Evolutionary conservation across 2,329 filamentous ascomycete genomes (phyloP), one percentile per base, ranked within the genome.

Genomic region (Exophiala viscosa): DNA sequence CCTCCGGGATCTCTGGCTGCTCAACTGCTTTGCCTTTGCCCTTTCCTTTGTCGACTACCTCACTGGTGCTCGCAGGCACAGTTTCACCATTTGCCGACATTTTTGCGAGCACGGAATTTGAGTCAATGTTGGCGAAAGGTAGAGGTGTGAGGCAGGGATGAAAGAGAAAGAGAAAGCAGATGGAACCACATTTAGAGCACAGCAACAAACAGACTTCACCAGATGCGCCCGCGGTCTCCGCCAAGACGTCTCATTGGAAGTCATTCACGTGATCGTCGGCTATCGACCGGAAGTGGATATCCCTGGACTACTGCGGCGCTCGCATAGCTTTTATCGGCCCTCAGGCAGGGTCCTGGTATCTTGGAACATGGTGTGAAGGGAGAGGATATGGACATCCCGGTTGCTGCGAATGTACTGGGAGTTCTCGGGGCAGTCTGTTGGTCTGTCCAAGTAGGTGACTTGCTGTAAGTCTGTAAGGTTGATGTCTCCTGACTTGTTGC

Each of bases 21-120:
- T 82, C 80, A 36, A 74, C 68, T 36, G 82, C 85, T 79, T 96
- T 96, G 76, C 90, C 90, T 80, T 96, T 96, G 73, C 88, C 89
- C 80, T 95, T 95, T 10, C 56, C 56, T 9, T 38, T 48, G 70
- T 77, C 74, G 33, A 45, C 39, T 9, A 62, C 48, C 28, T 60
- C 61, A 33, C 39, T 52, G 3, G 52, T 46, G 38, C 52, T 51
- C 36, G 57, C 36, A 35, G 59, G 59, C 28, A 56, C 45, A 11
- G 59, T 49, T 36, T 60, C 51, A 33, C 60, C 60, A 49, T 62
- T 62, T 20, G 60, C 55, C 13, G 62, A 59, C 62, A 64, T 64
- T 13, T 38, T 59, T 32, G 51, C 10, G 36, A 38, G 14, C 11
- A 36, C 11, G 11, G 11, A 15, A 10, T 36, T 13, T 13, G 11